Conservation (phyloP, 345 rosid genomes). For the Erucastrum elatum region DNA sequence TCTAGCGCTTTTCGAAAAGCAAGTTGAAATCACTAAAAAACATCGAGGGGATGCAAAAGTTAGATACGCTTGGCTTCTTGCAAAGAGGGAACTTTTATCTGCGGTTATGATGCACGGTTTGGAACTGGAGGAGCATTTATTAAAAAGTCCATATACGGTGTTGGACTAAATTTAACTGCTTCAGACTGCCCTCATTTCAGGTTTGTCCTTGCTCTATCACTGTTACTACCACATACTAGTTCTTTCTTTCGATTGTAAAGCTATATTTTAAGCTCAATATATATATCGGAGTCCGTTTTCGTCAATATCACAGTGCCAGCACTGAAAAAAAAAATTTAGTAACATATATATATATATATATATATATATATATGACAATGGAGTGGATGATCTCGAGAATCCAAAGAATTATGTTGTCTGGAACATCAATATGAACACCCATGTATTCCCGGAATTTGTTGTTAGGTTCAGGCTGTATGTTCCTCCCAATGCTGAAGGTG, state of each 20-base stretch:
- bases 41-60: slow-evolving; percentile 83
- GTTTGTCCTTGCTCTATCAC: slow-evolving; percentile 37
- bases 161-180: slow-evolving; percentile 75
- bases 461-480: slow-evolving; percentile 78
- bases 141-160: slow-evolving; percentile 58
- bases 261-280: background rate
- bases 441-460: slow-evolving; percentile 80
- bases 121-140: slow-evolving; percentile 59
- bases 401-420: slow-evolving; percentile 68
- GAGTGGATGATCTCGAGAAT: slow-evolving; percentile 70
- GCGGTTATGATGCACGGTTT: slow-evolving; percentile 53
- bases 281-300: too few species aligned
- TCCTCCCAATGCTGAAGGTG: slow-evolving; percentile 64
- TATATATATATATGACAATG: slow-evolving; percentile 53
- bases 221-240: background rate
- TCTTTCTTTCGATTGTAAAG: background rate
- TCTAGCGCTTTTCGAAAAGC: slow-evolving; percentile 71
- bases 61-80: slow-evolving; percentile 86
- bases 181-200: slow-evolving; percentile 58
- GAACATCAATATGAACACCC: slow-evolving; percentile 86
- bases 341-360: too few species aligned
- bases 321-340: too few species aligned
- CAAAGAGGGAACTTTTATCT: slow-evolving; percentile 50
- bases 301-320: too few species aligned
- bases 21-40: slow-evolving; percentile 60